Evolutionary conservation across 345 rosid species (phyloP), one percentile per base, ranked within the genome.

Genomic region (Heritiera fomes): DNA sequence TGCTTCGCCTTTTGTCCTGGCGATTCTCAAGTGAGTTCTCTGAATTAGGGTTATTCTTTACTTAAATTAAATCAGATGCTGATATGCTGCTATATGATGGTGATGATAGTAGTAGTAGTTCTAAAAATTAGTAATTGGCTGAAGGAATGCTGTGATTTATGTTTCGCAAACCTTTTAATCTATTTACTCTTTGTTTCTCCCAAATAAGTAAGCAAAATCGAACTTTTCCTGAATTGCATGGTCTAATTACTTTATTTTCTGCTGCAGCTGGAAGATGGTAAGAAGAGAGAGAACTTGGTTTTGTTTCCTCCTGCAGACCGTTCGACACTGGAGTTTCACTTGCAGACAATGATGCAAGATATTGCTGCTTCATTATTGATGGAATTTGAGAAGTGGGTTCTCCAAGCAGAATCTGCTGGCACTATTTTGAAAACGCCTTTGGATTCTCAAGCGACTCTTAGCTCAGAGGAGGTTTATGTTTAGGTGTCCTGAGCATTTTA

Each of bases 301-400:
- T 61, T 97, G 83, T 97, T 93, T 87, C 99, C 99, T 20, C 99
- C 98, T 5, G 92, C 94, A 6, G 99, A 97, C 71, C 89, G 80
- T 53, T 88, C 91, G 70, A 94, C 94, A 2, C 93, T 85, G 87
- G 98, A 97, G 82, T 87, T 94, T 76, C 99, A 94, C 80, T 85
- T 94, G 82, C 97, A 94, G 79, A 94, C 98, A 1, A 91, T 96
- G 99, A 91, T 97, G 97, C 99, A 97, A 86, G 97, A 97, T 46
- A 82, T 97, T 41, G 98, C 97, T 0, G 98, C 98, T 40, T 92
- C 92, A 11, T 84, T 96, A 75, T 83, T 97, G 82, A 97, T 94
- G 99, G 94, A 90, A 73, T 94, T 97, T 55, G 99, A 97, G 82
- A 97, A 97, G 84, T 93, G 93, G 92, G 99, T 93, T 46, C 92